Base-by-base conservation (phyloP, 805 yeast genomes). In the Vanderwaltozyma yarrowii region DNA sequence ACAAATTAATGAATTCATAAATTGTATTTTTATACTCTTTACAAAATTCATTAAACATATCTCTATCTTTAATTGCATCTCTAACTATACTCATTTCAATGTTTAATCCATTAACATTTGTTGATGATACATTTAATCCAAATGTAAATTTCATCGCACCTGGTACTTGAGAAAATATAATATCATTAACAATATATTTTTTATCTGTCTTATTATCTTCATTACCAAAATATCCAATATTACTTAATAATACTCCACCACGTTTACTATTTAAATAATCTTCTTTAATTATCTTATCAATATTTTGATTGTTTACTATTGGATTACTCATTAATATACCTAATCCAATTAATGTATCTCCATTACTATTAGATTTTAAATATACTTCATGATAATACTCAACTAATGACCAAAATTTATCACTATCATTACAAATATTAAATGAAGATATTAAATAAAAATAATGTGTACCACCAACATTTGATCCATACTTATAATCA, bases 381-480 rank as follows among this genome's bases (percentile, higher is more conserved):
- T 43, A 45, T 4, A 34, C 30, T 19, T 35, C 35, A 13, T 46
- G 37, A 34, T 54, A 54, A 33, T 52, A 49, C 8, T 43, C 32
- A 12, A 44, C 45, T 27, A 54, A 41, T 2, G 32, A 28, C 51
- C 52, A 51, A 27, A 54, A 47, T 10, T 47, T 43, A 3, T 44
- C 45, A 14, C 39, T 32, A 8, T 35, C 36, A 12, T 5, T 4
- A 18, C 33, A 36, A 20, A 47, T 38, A 11, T 44, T 29, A 24
- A 54, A 47, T 4, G 50, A 44, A 1, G 56, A 41, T 20, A 54
- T 49, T 21, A 36, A 36, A 35, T 44, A 49, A 10, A 51, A 44
- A 41, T 49, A 52, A 40, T 47, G 53, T 12, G 44, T 35, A 3
- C 58, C 60, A 27, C 52, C 58, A 15, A 54, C 54, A 28, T 49